A percentile compares a stretch with the other conserved stretches of the same genome.
phyloP scores from a whole-genome alignment of 768 basidiomycete genomes.

The Coprinopsis cinerea region DNA sequence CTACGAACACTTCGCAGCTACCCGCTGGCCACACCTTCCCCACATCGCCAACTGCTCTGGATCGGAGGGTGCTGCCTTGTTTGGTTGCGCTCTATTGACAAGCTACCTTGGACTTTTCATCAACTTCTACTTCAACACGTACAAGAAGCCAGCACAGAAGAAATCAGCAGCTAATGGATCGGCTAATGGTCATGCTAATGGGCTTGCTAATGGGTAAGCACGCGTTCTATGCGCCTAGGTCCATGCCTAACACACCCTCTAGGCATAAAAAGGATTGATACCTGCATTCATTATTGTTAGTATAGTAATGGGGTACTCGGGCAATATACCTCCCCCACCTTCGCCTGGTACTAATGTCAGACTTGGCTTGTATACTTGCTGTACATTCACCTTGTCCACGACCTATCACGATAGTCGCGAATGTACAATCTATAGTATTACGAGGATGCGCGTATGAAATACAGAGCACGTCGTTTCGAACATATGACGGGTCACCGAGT shows the following conservation, averaged over 20 bases:
- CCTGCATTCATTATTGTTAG: conserved; percentile 11
- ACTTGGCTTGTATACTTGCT: conserved; percentile 10
- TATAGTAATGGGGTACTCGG: conserved; percentile 26
- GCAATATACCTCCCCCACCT: conserved; percentile 32
- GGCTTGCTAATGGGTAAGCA: conserved; percentile 24
- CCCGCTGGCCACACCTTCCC: conserved; percentile 60
- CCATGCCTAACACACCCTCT: not conserved
- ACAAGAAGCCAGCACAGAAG: conserved; percentile 56
- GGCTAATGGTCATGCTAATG: conserved; percentile 33
- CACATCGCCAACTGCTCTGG: conserved; percentile 80
- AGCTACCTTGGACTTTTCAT: conserved; percentile 94
- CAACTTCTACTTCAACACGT: conserved; percentile 87
- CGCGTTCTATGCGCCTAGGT: not conserved
- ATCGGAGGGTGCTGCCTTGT: conserved; percentile 78
- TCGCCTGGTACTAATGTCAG: conserved; percentile 30
- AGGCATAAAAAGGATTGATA: conserved; percentile 29
- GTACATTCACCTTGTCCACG: not conserved
- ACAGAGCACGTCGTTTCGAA: no score
- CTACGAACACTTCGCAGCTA: conserved; percentile 75
- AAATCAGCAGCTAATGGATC: conserved; percentile 42
- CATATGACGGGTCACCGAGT: no score
- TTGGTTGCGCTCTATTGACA: conserved; percentile 85
- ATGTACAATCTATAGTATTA: not conserved
- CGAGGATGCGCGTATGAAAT: no score
- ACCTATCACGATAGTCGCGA: conserved; percentile 1